Conservation (phyloP, 495 filamentous ascomycete species). For the Annulohypoxylon stygium region DNA sequence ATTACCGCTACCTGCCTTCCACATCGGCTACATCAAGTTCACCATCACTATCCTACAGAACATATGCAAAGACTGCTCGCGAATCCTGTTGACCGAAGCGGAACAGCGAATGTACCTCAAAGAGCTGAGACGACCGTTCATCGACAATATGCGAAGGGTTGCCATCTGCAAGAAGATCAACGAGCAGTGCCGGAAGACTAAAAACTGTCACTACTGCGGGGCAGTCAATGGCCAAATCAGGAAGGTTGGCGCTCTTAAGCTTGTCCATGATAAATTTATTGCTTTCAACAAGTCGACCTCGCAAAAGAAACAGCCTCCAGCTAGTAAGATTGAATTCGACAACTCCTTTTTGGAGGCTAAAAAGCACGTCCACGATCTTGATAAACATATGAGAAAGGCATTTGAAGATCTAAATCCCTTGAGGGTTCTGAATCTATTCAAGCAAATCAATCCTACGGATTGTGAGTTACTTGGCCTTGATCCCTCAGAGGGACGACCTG, state of each 20-base stretch:
- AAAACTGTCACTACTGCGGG: conserved; percentile 79
- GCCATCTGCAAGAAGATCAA: conserved; percentile 88
- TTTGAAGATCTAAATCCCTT: conserved; percentile 95
- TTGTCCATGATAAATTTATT: conserved; percentile 93
- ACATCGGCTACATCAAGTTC: conserved; percentile 94
- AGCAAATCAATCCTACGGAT: conserved; percentile 83
- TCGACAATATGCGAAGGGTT: conserved; percentile 85
- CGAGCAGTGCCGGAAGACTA: conserved; percentile 86
- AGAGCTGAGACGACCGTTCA: conserved; percentile 80
- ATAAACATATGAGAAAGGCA: conserved; percentile 88
- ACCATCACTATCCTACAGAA: conserved; percentile 89
- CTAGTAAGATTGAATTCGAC: conserved; percentile 84
- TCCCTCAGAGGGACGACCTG: conserved; percentile 86
- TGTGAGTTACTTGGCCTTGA: conserved; percentile 92
- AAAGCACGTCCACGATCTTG: conserved; percentile 80
- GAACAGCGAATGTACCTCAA: conserved; percentile 79
- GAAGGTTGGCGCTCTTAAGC: conserved; percentile 87
- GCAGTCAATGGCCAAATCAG: conserved; percentile 89
- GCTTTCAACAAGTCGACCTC: conserved; percentile 88
- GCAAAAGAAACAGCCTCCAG: conserved; percentile 81
- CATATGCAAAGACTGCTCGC: conserved; percentile 90
- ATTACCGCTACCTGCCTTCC: conserved; percentile 90
- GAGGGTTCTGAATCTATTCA: conserved; percentile 89
- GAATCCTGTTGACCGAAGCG: conserved; percentile 80
- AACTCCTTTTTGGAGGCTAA: conserved; percentile 83